Base-by-base conservation (phyloP, 331 rosid genomes). In the Quercus phellos region DNA sequence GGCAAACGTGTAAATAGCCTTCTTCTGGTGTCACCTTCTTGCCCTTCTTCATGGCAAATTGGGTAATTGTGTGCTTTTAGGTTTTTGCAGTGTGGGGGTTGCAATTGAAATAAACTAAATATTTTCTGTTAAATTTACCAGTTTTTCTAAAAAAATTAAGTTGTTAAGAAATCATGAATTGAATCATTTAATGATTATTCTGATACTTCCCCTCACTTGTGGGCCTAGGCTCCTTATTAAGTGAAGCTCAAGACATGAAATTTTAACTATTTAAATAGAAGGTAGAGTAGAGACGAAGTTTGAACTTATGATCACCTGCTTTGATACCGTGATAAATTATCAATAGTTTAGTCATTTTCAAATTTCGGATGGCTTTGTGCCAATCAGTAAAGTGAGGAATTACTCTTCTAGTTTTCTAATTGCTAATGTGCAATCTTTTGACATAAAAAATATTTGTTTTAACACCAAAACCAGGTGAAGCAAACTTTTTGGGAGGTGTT, bases 401-500 rank as follows among this genome's bases (percentile, higher is more conserved):
- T 53, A 42, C n/a, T 51, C 19, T 54, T 72, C 56, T 61, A 56
- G 11, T 72, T 35, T 46, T 46, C 53, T 46, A 46, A 46, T 46
- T 32, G 19, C 34, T 58, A 58, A 21, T 3, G 35, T 16, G 59
- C 27, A 35, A 19, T 38, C 51, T 73, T 66, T 6, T 73, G 32
- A 75, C 8, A 3, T 35, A 27, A 32, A 46, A 46, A 21, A 0
- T 17, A 6, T 61, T 4, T 43, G 38, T 59, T 53, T 50, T 67
- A 64, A 22, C 55, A 83, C 79, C 75, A 68, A 70, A 81, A 55
- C 80, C 61, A 94, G 99, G 99, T 11, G 99, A 94, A 78, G 99
- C 94, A 5, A 94, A 90, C 73, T 94, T 94, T 83, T 85, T 94
- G 86, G 99, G 99, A 72, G 99, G 98, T 55, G 99, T 94, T 68